A percentile compares a stretch with the other conserved stretches of the same genome.
phyloP scores from a whole-genome alignment of 768 basidiomycete genomes.

The Suillus americanus region DNA sequence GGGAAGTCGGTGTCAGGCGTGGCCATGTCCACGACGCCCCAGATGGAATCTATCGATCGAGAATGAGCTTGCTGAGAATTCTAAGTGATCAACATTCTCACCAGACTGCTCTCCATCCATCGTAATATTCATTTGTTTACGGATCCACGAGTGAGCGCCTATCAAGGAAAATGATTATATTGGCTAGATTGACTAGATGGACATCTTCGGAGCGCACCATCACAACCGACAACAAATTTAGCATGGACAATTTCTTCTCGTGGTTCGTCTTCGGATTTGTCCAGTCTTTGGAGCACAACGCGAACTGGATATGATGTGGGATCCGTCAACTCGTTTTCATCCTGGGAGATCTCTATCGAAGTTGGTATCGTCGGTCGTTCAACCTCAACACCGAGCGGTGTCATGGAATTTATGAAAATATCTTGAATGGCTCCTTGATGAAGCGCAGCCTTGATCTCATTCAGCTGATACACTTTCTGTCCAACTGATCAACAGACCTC shows the following conservation, averaged over 20 bases:
- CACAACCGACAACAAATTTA: conserved; percentile 75
- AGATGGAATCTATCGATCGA: conserved; percentile 33
- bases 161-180: conserved; percentile 6
- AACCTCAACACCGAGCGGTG: conserved; percentile 26
- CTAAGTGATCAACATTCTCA: conserved; percentile 11
- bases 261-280: conserved; percentile 30
- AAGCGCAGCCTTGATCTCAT: conserved; percentile 24
- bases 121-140: conserved; percentile 58
- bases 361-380: conserved; percentile 32
- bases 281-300: conserved; percentile 21
- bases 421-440: conserved; percentile 36
- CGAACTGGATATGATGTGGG: conserved; percentile 23
- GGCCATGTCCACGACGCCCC: conserved; percentile 46
- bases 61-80: not conserved
- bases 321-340: conserved; percentile 22
- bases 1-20: conserved; percentile 51
- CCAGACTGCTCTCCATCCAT: conserved; percentile 77
- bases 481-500: conserved; percentile 43
- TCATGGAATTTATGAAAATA: conserved; percentile 36
- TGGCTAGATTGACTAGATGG: not conserved
- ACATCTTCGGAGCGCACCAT: conserved; percentile 44
- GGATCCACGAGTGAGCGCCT: conserved; percentile 85
- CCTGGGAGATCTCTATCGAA: conserved; percentile 27
- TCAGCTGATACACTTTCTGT: not conserved
- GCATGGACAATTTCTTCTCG: conserved; percentile 60